A percentile compares a stretch with the other conserved stretches of the same genome.
phyloP scores from a whole-genome alignment of 768 basidiomycete species.

The Agaricus blazei region DNA sequence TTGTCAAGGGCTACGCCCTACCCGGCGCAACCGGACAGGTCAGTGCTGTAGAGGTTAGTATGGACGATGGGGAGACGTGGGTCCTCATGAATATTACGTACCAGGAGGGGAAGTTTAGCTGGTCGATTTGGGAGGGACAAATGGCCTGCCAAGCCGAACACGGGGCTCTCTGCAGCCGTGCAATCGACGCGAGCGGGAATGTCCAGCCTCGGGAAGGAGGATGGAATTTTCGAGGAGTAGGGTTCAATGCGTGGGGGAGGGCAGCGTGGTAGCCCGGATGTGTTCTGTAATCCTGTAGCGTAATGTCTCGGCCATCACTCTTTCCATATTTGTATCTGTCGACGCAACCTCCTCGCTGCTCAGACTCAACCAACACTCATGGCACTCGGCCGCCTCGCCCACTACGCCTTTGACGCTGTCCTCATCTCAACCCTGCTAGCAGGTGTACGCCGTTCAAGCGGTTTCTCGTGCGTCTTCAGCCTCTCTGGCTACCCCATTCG shows the following conservation, averaged over 20 bases:
- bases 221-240: slow-evolving; percentile 71
- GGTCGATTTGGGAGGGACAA: slow-evolving; percentile 63
- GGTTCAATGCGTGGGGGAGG: slow-evolving; percentile 47
- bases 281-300: background rate
- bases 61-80: slow-evolving; percentile 52
- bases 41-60: slow-evolving; percentile 42
- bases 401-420: slow-evolving; percentile 81
- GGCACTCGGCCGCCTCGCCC: slow-evolving; percentile 69
- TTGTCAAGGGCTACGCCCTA: slow-evolving; percentile 55
- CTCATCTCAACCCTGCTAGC: slow-evolving; percentile 87
- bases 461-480: slow-evolving; percentile 68
- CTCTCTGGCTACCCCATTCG: background rate
- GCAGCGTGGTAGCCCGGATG: slow-evolving; percentile 26
- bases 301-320: background rate
- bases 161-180: slow-evolving; percentile 44
- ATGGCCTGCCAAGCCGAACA: slow-evolving; percentile 28
- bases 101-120: slow-evolving; percentile 65
- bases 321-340: background rate
- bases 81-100: slow-evolving; percentile 46
- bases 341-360: background rate
- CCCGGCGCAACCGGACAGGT: slow-evolving; percentile 42
- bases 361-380: slow-evolving; percentile 24
- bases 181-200: slow-evolving; percentile 42
- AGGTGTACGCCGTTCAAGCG: slow-evolving; percentile 86
- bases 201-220: slow-evolving; percentile 42